phyloP scores from a whole-genome alignment of 2,329 filamentous ascomycete genomes.

The Emmonsia crescens region DNA sequence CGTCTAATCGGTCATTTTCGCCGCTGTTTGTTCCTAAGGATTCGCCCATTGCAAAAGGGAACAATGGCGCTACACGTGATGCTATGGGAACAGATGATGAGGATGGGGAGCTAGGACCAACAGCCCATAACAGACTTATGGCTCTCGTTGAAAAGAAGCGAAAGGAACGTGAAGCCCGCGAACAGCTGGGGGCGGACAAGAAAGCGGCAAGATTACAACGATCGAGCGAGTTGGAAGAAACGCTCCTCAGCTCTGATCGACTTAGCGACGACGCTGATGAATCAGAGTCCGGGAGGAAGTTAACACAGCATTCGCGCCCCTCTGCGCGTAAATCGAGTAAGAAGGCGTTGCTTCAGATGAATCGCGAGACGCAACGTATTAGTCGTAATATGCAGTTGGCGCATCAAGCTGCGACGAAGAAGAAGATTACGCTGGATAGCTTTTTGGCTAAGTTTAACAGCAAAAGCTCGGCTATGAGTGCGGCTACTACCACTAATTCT shows the following conservation, averaged over 20 bases:
- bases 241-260: slow-evolving; percentile 25
- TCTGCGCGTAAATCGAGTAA: slow-evolving; percentile 74
- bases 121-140: slow-evolving; percentile 51
- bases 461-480: slow-evolving; percentile 34
- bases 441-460: slow-evolving; percentile 80
- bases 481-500: slow-evolving; percentile 19
- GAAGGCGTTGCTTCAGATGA: slow-evolving; percentile 91
- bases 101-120: slow-evolving; percentile 20
- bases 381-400: slow-evolving; percentile 81
- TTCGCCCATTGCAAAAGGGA: background rate
- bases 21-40: slow-evolving; percentile 1
- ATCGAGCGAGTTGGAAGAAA: slow-evolving; percentile 15
- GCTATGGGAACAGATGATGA: slow-evolving; percentile 6
- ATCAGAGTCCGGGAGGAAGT: slow-evolving; percentile 49
- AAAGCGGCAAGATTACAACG: slow-evolving; percentile 21
- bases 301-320: slow-evolving; percentile 60
- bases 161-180: slow-evolving; percentile 56
- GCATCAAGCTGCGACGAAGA: slow-evolving; percentile 81
- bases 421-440: slow-evolving; percentile 74
- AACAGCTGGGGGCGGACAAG: slow-evolving; percentile 43
- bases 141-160: slow-evolving; percentile 65
- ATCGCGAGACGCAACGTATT: slow-evolving; percentile 84
- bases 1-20: background rate
- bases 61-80: background rate
- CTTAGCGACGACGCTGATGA: slow-evolving; percentile 26